These are phyloP conservation scores for Cystofilobasidium ferigula DNA, from an alignment of 768 basidiomycete genomes.

Conservation along the genomic window DNA sequence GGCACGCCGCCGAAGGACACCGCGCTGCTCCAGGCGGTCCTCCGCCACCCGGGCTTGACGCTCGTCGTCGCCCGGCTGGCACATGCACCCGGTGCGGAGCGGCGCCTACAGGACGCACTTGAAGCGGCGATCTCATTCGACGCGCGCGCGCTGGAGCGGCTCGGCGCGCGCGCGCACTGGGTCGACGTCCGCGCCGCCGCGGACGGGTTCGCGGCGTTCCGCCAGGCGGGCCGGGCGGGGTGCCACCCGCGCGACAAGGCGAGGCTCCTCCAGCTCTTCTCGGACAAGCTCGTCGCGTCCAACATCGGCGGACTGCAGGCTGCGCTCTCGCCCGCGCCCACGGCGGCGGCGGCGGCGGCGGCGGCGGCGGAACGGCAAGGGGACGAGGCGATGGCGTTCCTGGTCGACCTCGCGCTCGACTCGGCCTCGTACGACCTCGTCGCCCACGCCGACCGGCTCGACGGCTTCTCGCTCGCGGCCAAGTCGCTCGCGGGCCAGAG, in stretches of 20 bases:
- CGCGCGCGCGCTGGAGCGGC: neutral
- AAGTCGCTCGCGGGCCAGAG: neutral
- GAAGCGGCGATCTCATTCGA: neutral
- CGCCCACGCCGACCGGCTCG: neutral
- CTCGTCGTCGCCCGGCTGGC: neutral
- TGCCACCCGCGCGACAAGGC: neutral
- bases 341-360: neutral
- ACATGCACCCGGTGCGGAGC: neutral
- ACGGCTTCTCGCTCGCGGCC: neutral
- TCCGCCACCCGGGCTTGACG: neutral
- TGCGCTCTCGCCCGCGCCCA: neutral
- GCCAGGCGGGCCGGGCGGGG: neutral
- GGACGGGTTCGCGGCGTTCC: neutral
- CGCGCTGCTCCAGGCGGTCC: neutral
- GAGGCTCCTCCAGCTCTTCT: neutral
- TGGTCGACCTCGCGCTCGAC: constrained; percentile 8
- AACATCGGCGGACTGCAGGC: neutral
- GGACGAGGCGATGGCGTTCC: neutral
- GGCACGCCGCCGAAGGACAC: neutral
- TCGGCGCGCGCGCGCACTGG: neutral
- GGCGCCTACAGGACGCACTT: neutral
- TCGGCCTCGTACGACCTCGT: neutral
- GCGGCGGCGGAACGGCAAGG: too few species aligned
- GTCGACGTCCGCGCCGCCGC: neutral
- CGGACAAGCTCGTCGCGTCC: neutral